These are phyloP conservation scores for Medicago arabica DNA, from an alignment of 306 rosid species.

Conservation along the genomic window DNA sequence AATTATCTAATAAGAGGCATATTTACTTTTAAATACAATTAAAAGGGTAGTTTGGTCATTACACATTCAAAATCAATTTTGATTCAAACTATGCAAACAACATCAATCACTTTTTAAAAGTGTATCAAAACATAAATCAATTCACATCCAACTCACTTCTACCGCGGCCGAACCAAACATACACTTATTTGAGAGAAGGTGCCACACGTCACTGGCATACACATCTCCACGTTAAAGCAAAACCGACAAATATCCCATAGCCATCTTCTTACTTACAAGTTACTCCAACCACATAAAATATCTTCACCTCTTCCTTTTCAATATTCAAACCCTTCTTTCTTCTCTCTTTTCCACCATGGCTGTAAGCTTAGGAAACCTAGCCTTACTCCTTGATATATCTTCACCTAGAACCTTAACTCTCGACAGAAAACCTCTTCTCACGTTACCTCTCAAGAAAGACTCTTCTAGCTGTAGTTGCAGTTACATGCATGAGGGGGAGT, in stretches of 20 bases:
- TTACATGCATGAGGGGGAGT: conserved; percentile 64
- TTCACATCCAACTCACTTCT: no score
- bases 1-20: no score
- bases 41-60: no score
- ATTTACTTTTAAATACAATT: no score
- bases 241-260: conserved; percentile 22
- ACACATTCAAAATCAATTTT: no score
- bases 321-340: conserved; percentile 9
- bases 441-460: conserved; percentile 66
- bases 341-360: conserved; percentile 56
- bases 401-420: conserved; percentile 52
- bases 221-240: conserved; percentile 42
- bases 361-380: conserved; percentile 69
- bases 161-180: no score
- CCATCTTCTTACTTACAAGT: conserved; percentile 38
- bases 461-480: conserved; percentile 2
- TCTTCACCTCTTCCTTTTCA: conserved; percentile 11
- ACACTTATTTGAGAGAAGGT: conserved; percentile 1
- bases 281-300: conserved; percentile 43
- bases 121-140: no score
- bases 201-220: conserved; percentile 54
- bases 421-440: conserved; percentile 68
- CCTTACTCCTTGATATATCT: conserved; percentile 67
- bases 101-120: no score
- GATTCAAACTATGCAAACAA: no score